phyloP scores from a whole-genome alignment of 2,329 filamentous ascomycete genomes.

The Fusarium nanum region DNA sequence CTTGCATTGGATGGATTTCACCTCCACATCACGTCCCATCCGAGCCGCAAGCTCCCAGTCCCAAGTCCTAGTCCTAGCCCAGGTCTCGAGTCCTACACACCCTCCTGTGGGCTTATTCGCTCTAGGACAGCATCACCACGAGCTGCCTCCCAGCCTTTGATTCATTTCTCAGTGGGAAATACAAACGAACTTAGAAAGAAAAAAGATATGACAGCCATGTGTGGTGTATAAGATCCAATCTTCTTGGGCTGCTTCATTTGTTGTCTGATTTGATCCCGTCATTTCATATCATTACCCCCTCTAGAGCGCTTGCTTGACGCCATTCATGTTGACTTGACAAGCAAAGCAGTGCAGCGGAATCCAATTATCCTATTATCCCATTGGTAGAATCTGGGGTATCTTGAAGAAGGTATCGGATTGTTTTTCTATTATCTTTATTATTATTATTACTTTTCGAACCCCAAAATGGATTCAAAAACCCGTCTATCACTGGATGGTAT shows the following conservation, averaged over 20 bases:
- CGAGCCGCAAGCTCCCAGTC: conserved; percentile 45
- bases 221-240: conserved; percentile 37
- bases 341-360: not conserved
- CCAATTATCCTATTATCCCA: not conserved
- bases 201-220: conserved; percentile 36
- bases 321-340: not conserved
- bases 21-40: conserved; percentile 9
- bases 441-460: not conserved
- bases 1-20: conserved; percentile 22
- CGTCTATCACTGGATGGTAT: conserved; percentile 47
- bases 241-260: conserved; percentile 8
- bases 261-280: conserved; percentile 19
- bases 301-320: conserved; percentile 12
- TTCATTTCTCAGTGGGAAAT: conserved; percentile 25
- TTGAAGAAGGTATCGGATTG: not conserved
- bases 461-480: conserved; percentile 50
- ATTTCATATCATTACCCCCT: conserved; percentile 12
- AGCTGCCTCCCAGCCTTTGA: conserved; percentile 46
- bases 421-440: not conserved
- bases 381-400: not conserved
- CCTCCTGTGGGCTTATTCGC: conserved; percentile 43
- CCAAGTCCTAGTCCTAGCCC: conserved; percentile 44
- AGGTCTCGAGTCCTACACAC: conserved; percentile 50
- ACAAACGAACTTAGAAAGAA: conserved; percentile 32
- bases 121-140: conserved; percentile 41